Conservation (phyloP, 2,329 filamentous ascomycete species). For the Cladophialophora psammophila region DNA sequence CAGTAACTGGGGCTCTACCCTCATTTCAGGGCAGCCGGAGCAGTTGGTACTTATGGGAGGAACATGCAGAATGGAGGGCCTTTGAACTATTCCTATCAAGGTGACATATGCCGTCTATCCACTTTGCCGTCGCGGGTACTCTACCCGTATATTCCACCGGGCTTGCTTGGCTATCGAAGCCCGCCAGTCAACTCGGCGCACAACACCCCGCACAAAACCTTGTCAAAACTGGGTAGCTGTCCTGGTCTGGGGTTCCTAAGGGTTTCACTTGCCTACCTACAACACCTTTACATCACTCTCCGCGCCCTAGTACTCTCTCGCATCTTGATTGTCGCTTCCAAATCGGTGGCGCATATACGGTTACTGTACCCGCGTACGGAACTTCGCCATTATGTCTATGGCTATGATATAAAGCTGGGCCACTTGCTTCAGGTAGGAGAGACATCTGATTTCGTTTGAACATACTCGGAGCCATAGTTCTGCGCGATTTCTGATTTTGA, state of each 20-base stretch:
- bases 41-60: neutral
- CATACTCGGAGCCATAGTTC: neutral
- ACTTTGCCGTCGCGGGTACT: neutral
- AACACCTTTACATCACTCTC: neutral
- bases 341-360: constrained; percentile 1
- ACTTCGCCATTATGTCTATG: neutral
- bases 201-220: neutral
- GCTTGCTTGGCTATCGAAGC: neutral
- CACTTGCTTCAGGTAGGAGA: constrained; percentile 1
- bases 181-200: neutral
- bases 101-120: neutral
- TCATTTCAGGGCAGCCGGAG: neutral
- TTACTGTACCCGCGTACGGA: constrained; percentile 14
- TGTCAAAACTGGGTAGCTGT: neutral
- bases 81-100: neutral
- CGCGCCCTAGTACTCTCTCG: neutral
- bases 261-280: neutral
- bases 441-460: neutral
- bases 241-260: neutral
- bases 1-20: neutral
- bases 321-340: neutral
- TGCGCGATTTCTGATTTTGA: neutral
- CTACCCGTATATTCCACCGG: neutral
- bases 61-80: neutral
- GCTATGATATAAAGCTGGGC: constrained; percentile 16